phyloP scores from a whole-genome alignment of 2,329 filamentous ascomycete genomes.

The Aspergillus transmontanensis region DNA sequence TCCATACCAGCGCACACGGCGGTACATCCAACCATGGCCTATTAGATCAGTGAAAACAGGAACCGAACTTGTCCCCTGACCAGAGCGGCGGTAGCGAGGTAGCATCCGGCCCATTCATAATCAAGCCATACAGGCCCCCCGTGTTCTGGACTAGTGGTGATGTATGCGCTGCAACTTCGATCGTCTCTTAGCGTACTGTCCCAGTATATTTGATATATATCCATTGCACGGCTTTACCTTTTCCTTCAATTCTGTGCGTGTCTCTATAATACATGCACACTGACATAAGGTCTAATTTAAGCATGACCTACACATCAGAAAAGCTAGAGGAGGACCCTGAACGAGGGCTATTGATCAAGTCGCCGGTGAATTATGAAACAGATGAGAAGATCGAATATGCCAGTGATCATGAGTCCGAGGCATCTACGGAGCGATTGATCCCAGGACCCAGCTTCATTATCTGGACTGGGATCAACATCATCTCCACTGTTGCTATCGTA shows the following conservation, averaged over 20 bases:
- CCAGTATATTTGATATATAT: not conserved
- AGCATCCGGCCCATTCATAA: not conserved
- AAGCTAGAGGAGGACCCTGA: conserved; percentile 5
- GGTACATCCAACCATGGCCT: not conserved
- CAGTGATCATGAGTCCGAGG: not conserved
- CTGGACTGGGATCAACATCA: conserved; percentile 23
- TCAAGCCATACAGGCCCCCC: not conserved
- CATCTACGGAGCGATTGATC: not conserved
- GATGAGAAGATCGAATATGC: conserved; percentile 8
- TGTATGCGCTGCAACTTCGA: conserved; percentile 6
- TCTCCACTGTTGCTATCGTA: conserved; percentile 26
- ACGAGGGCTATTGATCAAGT: conserved; percentile 3
- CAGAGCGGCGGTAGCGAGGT: not conserved
- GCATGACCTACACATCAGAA: conserved; percentile 4
- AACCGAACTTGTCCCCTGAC: not conserved
- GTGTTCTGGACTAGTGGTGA: conserved; percentile 6
- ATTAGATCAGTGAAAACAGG: not conserved
- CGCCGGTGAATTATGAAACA: not conserved
- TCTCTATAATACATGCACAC: not conserved
- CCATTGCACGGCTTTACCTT: not conserved
- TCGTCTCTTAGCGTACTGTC: not conserved
- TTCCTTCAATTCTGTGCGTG: not conserved
- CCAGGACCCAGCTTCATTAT: conserved; percentile 13
- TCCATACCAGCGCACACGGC: not conserved
- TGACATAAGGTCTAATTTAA: not conserved